phyloP scores from a whole-genome alignment of 2,329 filamentous ascomycete genomes.

The Daldinia eschscholtzii region DNA sequence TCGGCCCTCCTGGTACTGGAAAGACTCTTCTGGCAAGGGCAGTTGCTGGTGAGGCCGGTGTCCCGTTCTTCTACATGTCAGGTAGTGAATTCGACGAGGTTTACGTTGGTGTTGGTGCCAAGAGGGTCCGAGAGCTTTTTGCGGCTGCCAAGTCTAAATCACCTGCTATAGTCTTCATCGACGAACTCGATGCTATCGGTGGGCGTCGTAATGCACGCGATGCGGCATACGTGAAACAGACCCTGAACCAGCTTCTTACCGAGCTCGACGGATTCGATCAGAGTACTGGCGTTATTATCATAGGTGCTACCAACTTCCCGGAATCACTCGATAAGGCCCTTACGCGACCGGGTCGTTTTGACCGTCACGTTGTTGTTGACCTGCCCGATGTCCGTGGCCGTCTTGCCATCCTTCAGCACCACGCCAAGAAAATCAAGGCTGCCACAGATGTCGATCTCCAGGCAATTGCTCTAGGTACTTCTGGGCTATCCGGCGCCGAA shows the following conservation, averaged over 20 bases:
- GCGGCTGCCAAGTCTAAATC: slow-evolving; percentile 84
- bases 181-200: slow-evolving; percentile 94
- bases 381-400: slow-evolving; percentile 94
- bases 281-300: slow-evolving; percentile 92
- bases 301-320: slow-evolving; percentile 96
- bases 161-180: slow-evolving; percentile 94
- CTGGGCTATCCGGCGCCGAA: slow-evolving; percentile 94
- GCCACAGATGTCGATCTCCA: slow-evolving; percentile 84
- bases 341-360: slow-evolving; percentile 93
- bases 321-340: slow-evolving; percentile 94
- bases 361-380: slow-evolving; percentile 89
- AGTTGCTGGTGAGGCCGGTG: slow-evolving; percentile 95
- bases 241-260: slow-evolving; percentile 94
- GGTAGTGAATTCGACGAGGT: slow-evolving; percentile 98
- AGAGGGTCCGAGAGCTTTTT: slow-evolving; percentile 96
- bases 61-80: slow-evolving; percentile 99
- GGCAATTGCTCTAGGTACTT: slow-evolving; percentile 85
- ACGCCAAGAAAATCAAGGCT: slow-evolving; percentile 90
- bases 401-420: slow-evolving; percentile 91
- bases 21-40: slow-evolving; percentile 96
- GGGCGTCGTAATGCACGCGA: slow-evolving; percentile 93
- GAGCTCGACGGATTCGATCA: slow-evolving; percentile 98
- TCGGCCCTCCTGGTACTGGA: slow-evolving; percentile 95
- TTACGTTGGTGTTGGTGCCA: slow-evolving; percentile 93
- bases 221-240: slow-evolving; percentile 96